Evolutionary conservation across 2,329 filamentous ascomycete species (phyloP), one percentile per base, ranked within the genome.

Genomic region (Fusarium continuum): DNA sequence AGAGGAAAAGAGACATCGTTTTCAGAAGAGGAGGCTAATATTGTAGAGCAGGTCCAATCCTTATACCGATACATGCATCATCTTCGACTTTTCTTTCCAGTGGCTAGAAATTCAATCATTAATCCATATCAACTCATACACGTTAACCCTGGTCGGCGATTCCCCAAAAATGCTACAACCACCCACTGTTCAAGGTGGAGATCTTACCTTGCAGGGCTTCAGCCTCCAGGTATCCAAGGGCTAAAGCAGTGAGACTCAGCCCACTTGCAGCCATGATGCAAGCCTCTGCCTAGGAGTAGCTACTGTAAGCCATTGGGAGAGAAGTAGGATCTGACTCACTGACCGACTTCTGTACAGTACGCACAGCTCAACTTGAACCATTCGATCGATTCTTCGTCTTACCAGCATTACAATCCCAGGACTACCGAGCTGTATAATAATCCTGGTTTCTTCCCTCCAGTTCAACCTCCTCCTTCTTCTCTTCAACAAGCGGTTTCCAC

Each of bases 211-310:
- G 19, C 39, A 16, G 61, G 44, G 39, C 39, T 55, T 59, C 54
- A 55, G 43, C 60, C 54, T 36, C 48, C 17, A 65, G 62, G 61
- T 55, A 61, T 28, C 61, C 48, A 65, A n/a, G n/a, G n/a, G n/a
- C n/a, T n/a, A n/a, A 46, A 38, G 55, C 22, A 40, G 39, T 45
- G 56, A 36, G 38, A 35, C 32, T 62, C 61, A 65, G 61, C 61
- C 61, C 26, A n/a, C 61, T 61, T 61, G 36, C 38, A 40, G 17
- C 22, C 14, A 25, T 26, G 28, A 46, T 34, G n/a, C 19, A 51
- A 35, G 32, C 23, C 25, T 28, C 22, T n/a, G n/a, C n/a, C n/a
- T n/a, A n/a, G n/a, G n/a, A n/a, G n/a, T n/a, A n/a, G n/a, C n/a
- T n/a, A n/a, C n/a, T n/a, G n/a, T n/a, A n/a, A n/a, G n/a, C n/a